Evolutionary conservation across 2,329 filamentous ascomycete genomes (phyloP), one percentile per base, ranked within the genome.

Genomic region (Diaporthe sp.): DNA sequence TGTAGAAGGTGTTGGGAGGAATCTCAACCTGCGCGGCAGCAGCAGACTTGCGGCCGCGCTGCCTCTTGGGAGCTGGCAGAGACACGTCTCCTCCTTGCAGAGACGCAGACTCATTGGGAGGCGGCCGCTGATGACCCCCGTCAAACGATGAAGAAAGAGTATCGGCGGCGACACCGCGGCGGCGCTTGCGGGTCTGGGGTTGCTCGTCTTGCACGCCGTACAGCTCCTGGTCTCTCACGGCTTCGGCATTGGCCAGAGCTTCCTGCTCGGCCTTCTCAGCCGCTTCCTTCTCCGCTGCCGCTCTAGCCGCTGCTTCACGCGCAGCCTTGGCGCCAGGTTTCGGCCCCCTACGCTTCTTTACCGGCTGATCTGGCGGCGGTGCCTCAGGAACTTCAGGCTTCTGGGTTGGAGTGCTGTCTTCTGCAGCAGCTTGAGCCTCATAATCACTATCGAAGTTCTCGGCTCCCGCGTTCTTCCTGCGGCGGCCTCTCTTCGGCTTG

Each of bases 1-100:
- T 77, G 75, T 80, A 81, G 17, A 81, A 81, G 2, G 79, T 77
- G 27, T 73, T 74, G 6, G 76, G 74, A 7, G 78, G 71, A 44
- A 80, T 80, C 73, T 81, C 80, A 10, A 68, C 66, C 9, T 74
- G 74, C 2, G 70, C 50, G 9, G 65, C 61, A 17, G 68, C 69
- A 25, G 42, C 42, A 47, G 59, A 42, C 61, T 66, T 66, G 71
- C 77, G 55, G 72, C 56, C 74, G 12, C 77, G 77, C 63, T 76
- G 75, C 42, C 75, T 75, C 72, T 78, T 80, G 27, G 75, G 44
- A n/a, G 76, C 76, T 58, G 50, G 55, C 37, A 63, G 76, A 27
- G 65, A n/a, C 8, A 56, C 12, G 22, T 72, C 58, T 12, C 73
- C 74, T 12, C 74, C 74, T 59, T 76, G 74, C 10, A 32, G 19